A percentile compares a stretch with the other conserved stretches of the same genome.
Conservation (phyloP, 164 flowering plant genomes). For the Vitis vinifera region DNA sequence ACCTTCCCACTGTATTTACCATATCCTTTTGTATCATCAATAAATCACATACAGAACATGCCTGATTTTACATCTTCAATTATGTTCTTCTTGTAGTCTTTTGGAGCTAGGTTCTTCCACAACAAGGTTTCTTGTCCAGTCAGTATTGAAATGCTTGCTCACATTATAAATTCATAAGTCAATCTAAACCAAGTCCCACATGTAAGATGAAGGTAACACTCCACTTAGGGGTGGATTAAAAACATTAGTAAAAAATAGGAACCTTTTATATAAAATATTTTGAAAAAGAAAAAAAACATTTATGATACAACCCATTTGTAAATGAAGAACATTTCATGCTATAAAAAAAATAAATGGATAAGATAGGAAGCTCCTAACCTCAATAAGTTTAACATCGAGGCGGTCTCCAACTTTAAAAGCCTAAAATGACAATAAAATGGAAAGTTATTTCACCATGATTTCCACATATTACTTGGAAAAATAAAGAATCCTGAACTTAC, state of each 20-base stretch:
- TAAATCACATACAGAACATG: no score
- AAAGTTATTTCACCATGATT: constrained; percentile 5
- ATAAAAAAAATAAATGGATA: neutral
- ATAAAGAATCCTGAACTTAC: constrained; percentile 41
- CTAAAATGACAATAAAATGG: constrained; percentile 32
- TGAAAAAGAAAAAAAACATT: neutral
- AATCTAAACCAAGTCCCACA: neutral
- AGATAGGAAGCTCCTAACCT: constrained; percentile 44
- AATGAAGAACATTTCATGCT: neutral
- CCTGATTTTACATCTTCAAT: no score
- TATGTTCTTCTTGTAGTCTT: no score
- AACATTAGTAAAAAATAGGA: neutral
- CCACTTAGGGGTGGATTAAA: neutral
- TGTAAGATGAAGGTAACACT: neutral
- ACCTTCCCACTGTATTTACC: no score
- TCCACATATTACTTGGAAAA: neutral
- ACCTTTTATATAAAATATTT: neutral
- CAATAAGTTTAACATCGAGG: constrained; percentile 92
- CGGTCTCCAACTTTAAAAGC: constrained; percentile 88
- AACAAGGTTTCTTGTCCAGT: no score
- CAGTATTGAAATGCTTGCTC: no score
- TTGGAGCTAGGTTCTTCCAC: no score
- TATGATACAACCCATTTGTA: neutral
- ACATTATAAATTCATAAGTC: neutral
- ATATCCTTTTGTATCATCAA: no score